A percentile compares a stretch with the other conserved stretches of the same genome.
phyloP scores from a whole-genome alignment of 352 stramenopile genomes.

The Saprolegnia diclina region DNA sequence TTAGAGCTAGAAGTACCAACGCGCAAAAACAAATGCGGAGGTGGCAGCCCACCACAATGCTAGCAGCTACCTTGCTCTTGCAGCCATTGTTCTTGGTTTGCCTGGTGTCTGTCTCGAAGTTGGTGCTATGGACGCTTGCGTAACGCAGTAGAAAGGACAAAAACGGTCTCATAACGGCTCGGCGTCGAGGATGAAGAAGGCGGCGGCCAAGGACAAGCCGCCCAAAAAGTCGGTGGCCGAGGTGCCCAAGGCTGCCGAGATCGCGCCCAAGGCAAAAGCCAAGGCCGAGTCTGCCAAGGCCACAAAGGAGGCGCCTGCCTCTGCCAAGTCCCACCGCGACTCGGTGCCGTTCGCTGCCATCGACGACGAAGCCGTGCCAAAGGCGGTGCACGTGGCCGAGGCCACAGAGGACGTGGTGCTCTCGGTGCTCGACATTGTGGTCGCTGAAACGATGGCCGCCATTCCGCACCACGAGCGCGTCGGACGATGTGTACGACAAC shows the following conservation, averaged over 20 bases:
- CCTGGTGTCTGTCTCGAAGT: no score
- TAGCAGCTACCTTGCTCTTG: no score
- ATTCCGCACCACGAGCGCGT: slow-evolving; percentile 1
- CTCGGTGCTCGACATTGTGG: not conserved
- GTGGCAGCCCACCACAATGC: no score
- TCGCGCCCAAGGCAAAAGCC: not conserved
- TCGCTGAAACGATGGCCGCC: not conserved
- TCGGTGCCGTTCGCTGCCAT: not conserved
- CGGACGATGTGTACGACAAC: not conserved
- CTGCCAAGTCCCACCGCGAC: not conserved
- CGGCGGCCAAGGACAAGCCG: not conserved
- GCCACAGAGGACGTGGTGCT: not conserved
- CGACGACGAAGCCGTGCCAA: not conserved
- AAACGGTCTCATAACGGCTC: not conserved
- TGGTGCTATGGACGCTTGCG: no score
- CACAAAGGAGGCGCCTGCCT: not conserved
- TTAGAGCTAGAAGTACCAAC: no score
- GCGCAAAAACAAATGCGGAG: no score
- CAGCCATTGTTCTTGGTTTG: no score
- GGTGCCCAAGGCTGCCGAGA: not conserved
- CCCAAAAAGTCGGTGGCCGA: not conserved
- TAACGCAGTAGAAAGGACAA: no score
- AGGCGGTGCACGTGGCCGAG: not conserved
- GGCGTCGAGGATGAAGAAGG: not conserved
- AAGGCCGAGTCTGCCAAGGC: not conserved